A percentile compares a stretch with the other conserved stretches of the same genome.
These are phyloP conservation scores for Ceratocystis diversiconidia DNA, from an alignment of 2,329 filamentous ascomycete genomes.

Conservation along the genomic window DNA sequence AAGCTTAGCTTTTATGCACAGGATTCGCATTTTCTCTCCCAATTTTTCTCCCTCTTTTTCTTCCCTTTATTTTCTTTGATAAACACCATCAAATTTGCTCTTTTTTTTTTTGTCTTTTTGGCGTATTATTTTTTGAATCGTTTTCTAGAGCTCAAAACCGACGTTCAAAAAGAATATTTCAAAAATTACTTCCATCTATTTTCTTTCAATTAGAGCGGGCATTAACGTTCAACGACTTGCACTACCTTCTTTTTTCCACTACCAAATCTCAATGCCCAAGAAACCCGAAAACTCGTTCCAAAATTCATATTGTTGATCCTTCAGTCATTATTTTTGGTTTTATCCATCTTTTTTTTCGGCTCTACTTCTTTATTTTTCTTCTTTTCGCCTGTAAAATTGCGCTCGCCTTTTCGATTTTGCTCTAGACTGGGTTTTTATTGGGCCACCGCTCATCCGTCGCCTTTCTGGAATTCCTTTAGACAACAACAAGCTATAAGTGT, in stretches of 20 bases:
- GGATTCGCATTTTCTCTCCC: conserved; percentile 4
- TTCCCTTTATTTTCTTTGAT: conserved; percentile 7
- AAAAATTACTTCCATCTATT: not conserved
- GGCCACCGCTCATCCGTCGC: not conserved
- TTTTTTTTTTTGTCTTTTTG: not conserved
- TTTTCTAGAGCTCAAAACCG: not conserved
- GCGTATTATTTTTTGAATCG: conserved; percentile 1
- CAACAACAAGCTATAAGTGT: not conserved
- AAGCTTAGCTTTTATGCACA: conserved; percentile 8
- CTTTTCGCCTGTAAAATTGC: not conserved
- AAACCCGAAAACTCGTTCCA: conserved; percentile 1
- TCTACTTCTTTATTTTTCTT: not conserved
- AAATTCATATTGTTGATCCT: conserved; percentile 5
- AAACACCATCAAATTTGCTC: not conserved
- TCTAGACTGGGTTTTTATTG: conserved; percentile 5
- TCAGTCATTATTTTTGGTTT: not conserved
- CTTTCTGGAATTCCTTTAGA: not conserved
- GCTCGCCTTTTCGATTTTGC: not conserved
- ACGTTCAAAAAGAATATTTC: not conserved
- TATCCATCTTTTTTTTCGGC: not conserved
- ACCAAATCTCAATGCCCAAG: not conserved
- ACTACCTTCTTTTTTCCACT: not conserved
- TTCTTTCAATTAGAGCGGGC: not conserved
- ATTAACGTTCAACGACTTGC: not conserved
- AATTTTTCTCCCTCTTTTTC: not conserved